phyloP scores from a whole-genome alignment of 768 basidiomycete species.

The Auricularia sp. region DNA sequence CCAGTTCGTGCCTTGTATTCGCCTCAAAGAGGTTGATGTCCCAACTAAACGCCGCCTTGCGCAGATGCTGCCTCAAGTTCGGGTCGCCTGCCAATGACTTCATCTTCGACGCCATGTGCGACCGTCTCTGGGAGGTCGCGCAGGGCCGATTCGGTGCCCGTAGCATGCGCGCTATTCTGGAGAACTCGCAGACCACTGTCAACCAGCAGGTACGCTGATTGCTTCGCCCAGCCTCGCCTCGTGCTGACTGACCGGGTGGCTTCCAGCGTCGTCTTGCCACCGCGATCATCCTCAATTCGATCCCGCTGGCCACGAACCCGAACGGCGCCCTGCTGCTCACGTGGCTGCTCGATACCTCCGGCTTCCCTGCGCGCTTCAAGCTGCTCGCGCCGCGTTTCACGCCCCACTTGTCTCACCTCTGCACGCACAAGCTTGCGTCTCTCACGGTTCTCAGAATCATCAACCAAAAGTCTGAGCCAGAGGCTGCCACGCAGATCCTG shows the following conservation, averaged over 20 bases:
- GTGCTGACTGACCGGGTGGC: neutral
- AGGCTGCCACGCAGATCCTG: slow-evolving; percentile 78
- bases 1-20: slow-evolving; percentile 46
- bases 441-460: slow-evolving; percentile 90
- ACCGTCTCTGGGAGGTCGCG: slow-evolving; percentile 97
- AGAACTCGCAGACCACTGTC: slow-evolving; percentile 75
- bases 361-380: slow-evolving; percentile 91
- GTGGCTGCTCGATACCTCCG: slow-evolving; percentile 92
- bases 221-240: neutral
- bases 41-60: neutral
- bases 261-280: slow-evolving; percentile 78
- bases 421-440: slow-evolving; percentile 95
- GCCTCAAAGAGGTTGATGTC: neutral
- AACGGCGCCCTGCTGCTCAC: slow-evolving; percentile 93
- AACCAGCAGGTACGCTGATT: slow-evolving; percentile 53
- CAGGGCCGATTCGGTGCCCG: slow-evolving; percentile 97
- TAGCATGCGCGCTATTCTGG: slow-evolving; percentile 94
- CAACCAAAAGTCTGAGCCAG: slow-evolving; percentile 90
- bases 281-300: slow-evolving; percentile 91
- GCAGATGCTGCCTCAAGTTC: slow-evolving; percentile 82
- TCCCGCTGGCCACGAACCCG: slow-evolving; percentile 93
- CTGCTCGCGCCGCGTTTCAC: slow-evolving; percentile 92
- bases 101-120: slow-evolving; percentile 95
- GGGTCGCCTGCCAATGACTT: slow-evolving; percentile 86
- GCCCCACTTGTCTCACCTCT: slow-evolving; percentile 91